phyloP scores from a whole-genome alignment of 129 eudicot species.

The Gnaphalium uliginosum region DNA sequence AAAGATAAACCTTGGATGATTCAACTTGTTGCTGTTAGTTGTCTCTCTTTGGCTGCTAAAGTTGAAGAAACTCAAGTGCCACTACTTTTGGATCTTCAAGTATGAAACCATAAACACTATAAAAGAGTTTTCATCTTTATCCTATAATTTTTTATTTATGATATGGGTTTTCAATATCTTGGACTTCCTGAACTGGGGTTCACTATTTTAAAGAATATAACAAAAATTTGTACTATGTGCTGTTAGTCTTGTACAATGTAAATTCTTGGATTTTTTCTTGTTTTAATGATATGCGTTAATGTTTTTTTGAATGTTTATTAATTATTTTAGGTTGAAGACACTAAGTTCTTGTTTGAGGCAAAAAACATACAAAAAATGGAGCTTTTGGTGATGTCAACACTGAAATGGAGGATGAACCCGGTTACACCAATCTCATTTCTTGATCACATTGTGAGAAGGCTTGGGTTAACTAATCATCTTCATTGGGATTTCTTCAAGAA shows the following conservation, averaged over 20 bases:
- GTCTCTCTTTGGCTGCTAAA: constrained; percentile 94
- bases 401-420: constrained; percentile 92
- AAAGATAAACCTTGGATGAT: constrained; percentile 85
- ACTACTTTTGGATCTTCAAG: constrained; percentile 83
- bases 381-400: constrained; percentile 73
- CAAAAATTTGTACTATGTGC: not conserved
- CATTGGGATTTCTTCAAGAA: constrained; percentile 69
- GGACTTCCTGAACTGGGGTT: not conserved
- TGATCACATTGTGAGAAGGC: constrained; percentile 87
- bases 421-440: constrained; percentile 89
- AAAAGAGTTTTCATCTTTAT: not conserved
- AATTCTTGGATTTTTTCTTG: not conserved
- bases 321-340: constrained; percentile 58
- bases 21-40: constrained; percentile 76
- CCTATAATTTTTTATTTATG: not conserved
- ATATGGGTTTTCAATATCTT: constrained; percentile 16
- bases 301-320: constrained; percentile 4
- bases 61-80: constrained; percentile 88
- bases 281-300: not conserved
- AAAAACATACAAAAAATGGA: constrained; percentile 81
- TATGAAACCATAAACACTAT: constrained; percentile 29
- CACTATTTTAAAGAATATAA: too few species aligned
- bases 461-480: constrained; percentile 54
- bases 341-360: constrained; percentile 65
- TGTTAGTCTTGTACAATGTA: not conserved